phyloP scores from a whole-genome alignment of 176 grass and related monocot genomes.

The Carex parvula region DNA sequence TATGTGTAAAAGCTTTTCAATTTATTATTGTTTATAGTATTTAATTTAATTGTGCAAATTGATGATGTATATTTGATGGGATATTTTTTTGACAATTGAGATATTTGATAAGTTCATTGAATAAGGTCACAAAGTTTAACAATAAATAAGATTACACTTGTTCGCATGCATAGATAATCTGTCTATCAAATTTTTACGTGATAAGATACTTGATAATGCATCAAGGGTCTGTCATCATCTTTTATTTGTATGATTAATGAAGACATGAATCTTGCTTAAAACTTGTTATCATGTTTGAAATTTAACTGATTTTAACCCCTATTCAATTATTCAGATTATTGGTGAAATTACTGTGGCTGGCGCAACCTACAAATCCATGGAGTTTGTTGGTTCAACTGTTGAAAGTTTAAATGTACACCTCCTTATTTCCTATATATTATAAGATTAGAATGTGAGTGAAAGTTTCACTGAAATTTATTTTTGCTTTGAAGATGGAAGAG shows the following conservation, averaged over 20 bases:
- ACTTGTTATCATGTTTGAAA: background rate
- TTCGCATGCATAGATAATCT: background rate
- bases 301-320: background rate
- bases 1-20: background rate
- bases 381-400: constrained; percentile 33
- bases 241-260: constrained; percentile 54
- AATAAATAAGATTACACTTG: background rate
- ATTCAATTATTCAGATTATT: constrained; percentile 60
- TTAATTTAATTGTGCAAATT: constrained; percentile 44
- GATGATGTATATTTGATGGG: constrained; percentile 54
- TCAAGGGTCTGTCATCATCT: background rate
- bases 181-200: background rate
- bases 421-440: constrained; percentile 8
- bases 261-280: background rate
- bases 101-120: background rate
- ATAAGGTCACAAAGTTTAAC: background rate
- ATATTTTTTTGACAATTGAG: constrained; percentile 36
- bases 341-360: constrained; percentile 78
- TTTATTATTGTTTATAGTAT: background rate
- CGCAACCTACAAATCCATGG: constrained; percentile 71
- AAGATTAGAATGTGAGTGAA: constrained; percentile 8
- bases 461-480: constrained; percentile 11
- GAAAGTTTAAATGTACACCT: constrained; percentile 56
- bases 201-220: background rate
- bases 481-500: constrained; percentile 75